Conservation (phyloP, 2,329 filamentous ascomycete species). For the Hypocrella siamensis region DNA sequence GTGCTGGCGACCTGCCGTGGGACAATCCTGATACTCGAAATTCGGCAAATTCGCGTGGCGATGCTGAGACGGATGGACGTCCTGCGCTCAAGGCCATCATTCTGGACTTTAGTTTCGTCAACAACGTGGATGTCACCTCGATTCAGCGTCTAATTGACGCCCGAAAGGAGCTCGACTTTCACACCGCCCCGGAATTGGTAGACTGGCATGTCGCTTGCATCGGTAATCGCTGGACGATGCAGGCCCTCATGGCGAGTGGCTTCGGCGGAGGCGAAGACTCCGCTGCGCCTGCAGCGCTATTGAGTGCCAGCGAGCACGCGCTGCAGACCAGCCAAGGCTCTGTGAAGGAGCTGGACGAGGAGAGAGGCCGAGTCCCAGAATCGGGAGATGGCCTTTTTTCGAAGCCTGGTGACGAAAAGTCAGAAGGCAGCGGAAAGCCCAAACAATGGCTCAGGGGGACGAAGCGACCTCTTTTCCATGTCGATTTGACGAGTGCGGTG, state of each 20-base stretch:
- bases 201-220: conserved; percentile 96
- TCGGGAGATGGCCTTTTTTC: too few species aligned
- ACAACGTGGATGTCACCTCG: conserved; percentile 86
- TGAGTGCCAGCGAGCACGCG: too few species aligned
- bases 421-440: neutral
- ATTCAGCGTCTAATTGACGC: conserved; percentile 88
- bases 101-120: conserved; percentile 84
- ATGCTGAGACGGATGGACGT: conserved; percentile 21
- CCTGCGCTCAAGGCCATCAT: conserved; percentile 79
- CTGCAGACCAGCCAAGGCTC: too few species aligned
- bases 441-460: neutral
- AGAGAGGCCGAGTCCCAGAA: too few species aligned
- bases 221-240: conserved; percentile 82
- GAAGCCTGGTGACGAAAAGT: too few species aligned
- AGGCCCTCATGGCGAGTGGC: conserved; percentile 70
- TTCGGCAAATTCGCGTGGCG: conserved; percentile 24
- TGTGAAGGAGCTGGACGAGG: too few species aligned
- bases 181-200: conserved; percentile 63
- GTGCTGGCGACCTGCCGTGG: conserved; percentile 74
- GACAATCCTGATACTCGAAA: conserved; percentile 66
- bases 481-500: neutral
- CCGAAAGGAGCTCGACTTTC: conserved; percentile 81
- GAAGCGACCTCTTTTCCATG: neutral
- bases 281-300: too few species aligned
- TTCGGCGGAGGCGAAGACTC: too few species aligned